Evolutionary conservation across 306 rosid genomes (phyloP), one percentile per base, ranked within the genome.

Genomic region (Trifolium repens): DNA sequence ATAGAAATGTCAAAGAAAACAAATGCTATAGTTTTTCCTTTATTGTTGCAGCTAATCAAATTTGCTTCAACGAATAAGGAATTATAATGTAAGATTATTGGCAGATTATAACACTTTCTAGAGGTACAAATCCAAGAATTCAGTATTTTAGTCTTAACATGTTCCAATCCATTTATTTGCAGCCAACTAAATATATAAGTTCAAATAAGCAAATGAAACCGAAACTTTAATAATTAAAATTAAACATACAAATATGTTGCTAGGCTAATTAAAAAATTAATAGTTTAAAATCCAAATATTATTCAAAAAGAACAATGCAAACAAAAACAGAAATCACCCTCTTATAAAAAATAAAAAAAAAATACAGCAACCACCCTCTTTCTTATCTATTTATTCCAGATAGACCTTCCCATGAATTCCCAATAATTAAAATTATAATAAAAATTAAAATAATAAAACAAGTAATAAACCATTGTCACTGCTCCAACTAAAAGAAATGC

Each of bases 371-470:
- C 0, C 34, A 30, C 15, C 44, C 22, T n/a, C 15, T 43, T 27
- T 1, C 24, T 22, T 22, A 22, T 22, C 24, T 22, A 22, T 73
- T 46, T 63, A 75, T 53, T 71, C 80, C 86, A 81, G 16, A 60
- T 39, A 71, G 2, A 74, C 43, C 78, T 26, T 54, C 42, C 77
- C 10, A 74, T 54, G 50, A 53, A 35, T 46, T 68, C 35, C 69
- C 77, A 34, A 40, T 15, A 82, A 37, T 5, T 16, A 76, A 60
- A 50, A 71, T 46, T 60, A 77, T 19, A 5, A 72, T 65, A 14
- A 77, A 24, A 24, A 74, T 67, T n/a, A 13, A 72, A 72, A 43
- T 70, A 68, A 17, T 55, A 34, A 49, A 71, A 72, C 7, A 40
- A 32, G 24, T 74, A 77, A 78, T 24, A 69, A 35, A 27, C 53